phyloP scores from a whole-genome alignment of 192 early-diverging fungal species.

The Umbelopsis isabellina region DNA sequence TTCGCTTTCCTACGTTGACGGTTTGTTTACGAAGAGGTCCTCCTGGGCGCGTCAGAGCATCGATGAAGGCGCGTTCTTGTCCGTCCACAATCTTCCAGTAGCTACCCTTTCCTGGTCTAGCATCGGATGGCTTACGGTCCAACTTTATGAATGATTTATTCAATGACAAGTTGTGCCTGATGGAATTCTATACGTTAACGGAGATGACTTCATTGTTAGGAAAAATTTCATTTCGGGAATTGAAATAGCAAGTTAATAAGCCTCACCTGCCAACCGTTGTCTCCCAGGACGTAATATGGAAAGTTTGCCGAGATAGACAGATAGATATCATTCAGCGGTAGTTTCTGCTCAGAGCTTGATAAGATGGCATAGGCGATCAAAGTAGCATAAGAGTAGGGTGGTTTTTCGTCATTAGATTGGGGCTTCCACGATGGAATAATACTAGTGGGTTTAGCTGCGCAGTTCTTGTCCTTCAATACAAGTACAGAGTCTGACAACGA shows the following conservation, averaged over 20 bases:
- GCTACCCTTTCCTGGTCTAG: constrained; percentile 70
- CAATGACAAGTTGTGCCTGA: constrained; percentile 88
- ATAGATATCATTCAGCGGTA: constrained; percentile 89
- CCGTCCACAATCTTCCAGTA: constrained; percentile 62
- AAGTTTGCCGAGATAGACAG: constrained; percentile 70
- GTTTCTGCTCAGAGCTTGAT: constrained; percentile 48
- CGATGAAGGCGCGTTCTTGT: constrained; percentile 36
- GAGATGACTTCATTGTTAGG: not conserved
- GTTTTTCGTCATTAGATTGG: constrained; percentile 34
- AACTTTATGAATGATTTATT: constrained; percentile 82
- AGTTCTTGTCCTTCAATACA: not conserved
- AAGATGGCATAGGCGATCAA: constrained; percentile 81
- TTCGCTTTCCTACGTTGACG: constrained; percentile 30
- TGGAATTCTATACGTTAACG: constrained; percentile 70
- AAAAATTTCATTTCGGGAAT: not conserved
- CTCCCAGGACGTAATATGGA: constrained; percentile 66
- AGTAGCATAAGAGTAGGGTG: constrained; percentile 79
- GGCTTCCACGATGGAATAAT: constrained; percentile 35
- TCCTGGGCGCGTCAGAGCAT: constrained; percentile 29
- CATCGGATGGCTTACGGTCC: constrained; percentile 60
- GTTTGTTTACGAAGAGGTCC: constrained; percentile 26
- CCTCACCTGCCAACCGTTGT: constrained; percentile 77
- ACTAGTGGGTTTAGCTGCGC: constrained; percentile 10
- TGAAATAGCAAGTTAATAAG: not conserved
- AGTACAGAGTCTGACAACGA: constrained; percentile 5